phyloP scores from a whole-genome alignment of 2,329 filamentous ascomycete genomes.

The Annulohypoxylon truncatum region DNA sequence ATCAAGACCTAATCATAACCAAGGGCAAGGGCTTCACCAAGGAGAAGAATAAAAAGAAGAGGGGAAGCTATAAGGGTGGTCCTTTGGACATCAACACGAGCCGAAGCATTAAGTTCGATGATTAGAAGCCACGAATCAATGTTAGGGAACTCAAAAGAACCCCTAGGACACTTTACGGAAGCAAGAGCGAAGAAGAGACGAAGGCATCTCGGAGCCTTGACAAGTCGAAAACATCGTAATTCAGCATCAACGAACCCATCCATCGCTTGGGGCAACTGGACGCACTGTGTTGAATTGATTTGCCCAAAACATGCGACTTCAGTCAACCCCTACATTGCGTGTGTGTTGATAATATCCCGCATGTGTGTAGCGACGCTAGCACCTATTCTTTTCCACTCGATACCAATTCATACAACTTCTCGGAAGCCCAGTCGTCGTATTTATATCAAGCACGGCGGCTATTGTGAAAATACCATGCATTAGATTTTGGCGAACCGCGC shows the following conservation, averaged over 20 bases:
- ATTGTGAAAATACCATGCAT: not conserved
- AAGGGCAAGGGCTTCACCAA: slow-evolving; percentile 98
- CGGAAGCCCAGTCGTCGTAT: not conserved
- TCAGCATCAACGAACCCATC: not conserved
- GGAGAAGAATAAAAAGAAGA: slow-evolving; percentile 99
- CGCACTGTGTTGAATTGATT: slow-evolving; percentile 11
- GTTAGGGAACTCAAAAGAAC: not conserved
- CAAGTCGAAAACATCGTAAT: not conserved
- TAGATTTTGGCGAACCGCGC: not conserved
- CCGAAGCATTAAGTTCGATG: slow-evolving; percentile 94
- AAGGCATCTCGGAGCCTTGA: not conserved
- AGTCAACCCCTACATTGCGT: not conserved
- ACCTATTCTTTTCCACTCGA: slow-evolving; percentile 8
- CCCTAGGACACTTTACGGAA: not conserved
- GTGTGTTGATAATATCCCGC: not conserved
- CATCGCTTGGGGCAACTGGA: not conserved
- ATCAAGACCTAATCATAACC: slow-evolving; percentile 88
- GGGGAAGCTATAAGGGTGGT: slow-evolving; percentile 90
- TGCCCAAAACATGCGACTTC: not conserved
- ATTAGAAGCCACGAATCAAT: slow-evolving; percentile 62
- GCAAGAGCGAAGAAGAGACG: not conserved
- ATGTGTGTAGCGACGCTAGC: not conserved
- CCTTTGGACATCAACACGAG: slow-evolving; percentile 83
- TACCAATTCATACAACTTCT: slow-evolving; percentile 6
- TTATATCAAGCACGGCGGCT: not conserved